These are phyloP conservation scores for Tilletia walkeri DNA, from an alignment of 1,284 basidiomycete species.

Conservation along the genomic window DNA sequence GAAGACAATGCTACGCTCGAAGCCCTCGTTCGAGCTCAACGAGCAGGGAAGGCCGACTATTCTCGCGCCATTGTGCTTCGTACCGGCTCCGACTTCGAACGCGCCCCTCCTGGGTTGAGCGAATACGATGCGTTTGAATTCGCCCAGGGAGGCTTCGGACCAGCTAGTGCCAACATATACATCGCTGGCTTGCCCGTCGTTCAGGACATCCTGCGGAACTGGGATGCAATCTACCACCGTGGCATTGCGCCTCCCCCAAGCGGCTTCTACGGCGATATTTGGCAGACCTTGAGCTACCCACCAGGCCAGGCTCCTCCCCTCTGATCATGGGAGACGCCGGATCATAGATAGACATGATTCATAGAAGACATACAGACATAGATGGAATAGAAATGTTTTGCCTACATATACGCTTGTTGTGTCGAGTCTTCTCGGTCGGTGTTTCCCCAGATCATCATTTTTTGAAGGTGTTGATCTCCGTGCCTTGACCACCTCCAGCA, in stretches of 20 bases:
- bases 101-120: neutral
- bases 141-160: neutral
- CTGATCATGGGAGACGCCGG: neutral
- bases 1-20: constrained; percentile 62
- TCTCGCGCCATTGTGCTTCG: constrained; percentile 60
- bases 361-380: too few relatives aligned
- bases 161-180: neutral
- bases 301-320: neutral
- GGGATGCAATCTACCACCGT: neutral
- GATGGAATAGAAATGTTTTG: too few relatives aligned
- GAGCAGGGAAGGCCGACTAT: constrained; percentile 59
- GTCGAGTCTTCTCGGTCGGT: too few relatives aligned
- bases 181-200: constrained; percentile 7
- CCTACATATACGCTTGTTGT: too few relatives aligned
- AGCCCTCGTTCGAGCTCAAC: constrained; percentile 58
- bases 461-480: too few relatives aligned
- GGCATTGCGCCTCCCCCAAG: neutral
- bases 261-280: constrained; percentile 8
- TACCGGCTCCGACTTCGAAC: constrained; percentile 39
- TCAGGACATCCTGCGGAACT: neutral
- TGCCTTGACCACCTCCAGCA: too few relatives aligned
- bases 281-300: neutral
- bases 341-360: too few relatives aligned
- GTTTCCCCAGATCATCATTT: too few relatives aligned
- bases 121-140: neutral